Evolutionary conservation across 495 filamentous ascomycete species (phyloP).

Genomic region (Trichoderma orchidacearum): DNA sequence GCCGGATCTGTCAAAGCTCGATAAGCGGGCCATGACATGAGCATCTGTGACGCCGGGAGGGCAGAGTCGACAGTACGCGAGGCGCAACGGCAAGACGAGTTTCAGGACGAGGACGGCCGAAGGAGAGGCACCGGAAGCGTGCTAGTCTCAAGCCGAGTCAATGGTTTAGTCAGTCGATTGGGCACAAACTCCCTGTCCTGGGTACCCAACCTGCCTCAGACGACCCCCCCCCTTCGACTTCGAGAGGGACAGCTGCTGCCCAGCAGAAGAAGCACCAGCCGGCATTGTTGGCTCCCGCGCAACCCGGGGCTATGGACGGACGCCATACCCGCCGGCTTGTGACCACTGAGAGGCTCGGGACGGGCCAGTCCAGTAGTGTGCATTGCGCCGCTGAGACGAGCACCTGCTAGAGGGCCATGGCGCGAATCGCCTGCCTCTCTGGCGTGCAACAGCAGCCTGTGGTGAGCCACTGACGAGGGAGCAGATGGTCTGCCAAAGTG

Average conservation of each 20-base stretch:
- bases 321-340: background rate
- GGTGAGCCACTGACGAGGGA: background rate
- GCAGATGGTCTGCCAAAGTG: background rate
- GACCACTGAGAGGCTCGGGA: background rate
- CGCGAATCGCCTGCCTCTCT: background rate
- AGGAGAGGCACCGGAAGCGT: background rate
- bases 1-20: background rate
- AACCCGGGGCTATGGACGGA: background rate
- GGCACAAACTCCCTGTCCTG: background rate
- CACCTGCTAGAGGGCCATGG: too few relatives aligned
- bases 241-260: background rate
- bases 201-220: background rate
- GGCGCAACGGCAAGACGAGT: background rate
- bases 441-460: background rate
- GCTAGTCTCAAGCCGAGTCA: background rate
- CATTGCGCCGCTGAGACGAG: background rate
- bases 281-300: background rate
- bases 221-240: background rate
- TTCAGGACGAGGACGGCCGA: background rate
- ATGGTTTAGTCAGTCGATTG: background rate
- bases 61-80: background rate
- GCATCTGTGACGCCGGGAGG: background rate
- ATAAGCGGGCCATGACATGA: background rate
- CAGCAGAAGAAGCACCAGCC: background rate
- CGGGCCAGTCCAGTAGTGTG: constrained; percentile 1